Evolutionary conservation across 352 stramenopile species (phyloP), one percentile per base, ranked within the genome.

Genomic region (Pseudoperonospora humuli): DNA sequence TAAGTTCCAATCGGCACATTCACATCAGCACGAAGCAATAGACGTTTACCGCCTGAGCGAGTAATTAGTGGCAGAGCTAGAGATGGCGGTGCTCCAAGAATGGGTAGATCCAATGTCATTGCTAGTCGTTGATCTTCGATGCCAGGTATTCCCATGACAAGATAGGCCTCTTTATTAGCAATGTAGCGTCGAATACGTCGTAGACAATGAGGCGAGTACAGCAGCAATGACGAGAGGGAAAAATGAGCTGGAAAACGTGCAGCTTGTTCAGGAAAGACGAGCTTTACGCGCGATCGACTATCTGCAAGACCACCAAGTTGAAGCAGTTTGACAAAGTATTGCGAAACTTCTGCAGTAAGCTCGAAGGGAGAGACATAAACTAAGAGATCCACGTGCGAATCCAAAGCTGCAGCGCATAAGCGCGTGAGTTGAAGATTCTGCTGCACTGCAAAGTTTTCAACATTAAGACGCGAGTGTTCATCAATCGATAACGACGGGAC

Each of bases 301-400:
- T 91, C 67, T 3, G 37, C 28, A 19, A 92, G 64, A 15, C 78
- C 79, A 4, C 66, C 68, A 21, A 96, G 68, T 48, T 95, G 69
- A 36, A 96, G 52, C 13, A 96, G 57, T 37, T 94, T 94, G 32
- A 88, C 47, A 20, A 84, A 70, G 48, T 96, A 96, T 45, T 85
- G 75, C 10, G 65, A 57, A 28, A 95, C 62, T 29, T 95, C 82
- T 0, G 60, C 29, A 0, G 76, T 71, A 13, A 95, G 66, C 37
- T 89, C 69, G 43, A 91, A 91, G 10, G 85, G 83, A 23, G 70
- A 67, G 5, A 96, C 74, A 48, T 95, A 96, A n/a, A 96, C 59
- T 10, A 96, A 50, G 15, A 96, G 53, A 23, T 95, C 75, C 18
- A 96, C 80, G 39, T 84, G 71, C 10, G 59, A 41, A 44, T 94